Conservation (phyloP, 345 rosid species). For the Turnera subulata region DNA sequence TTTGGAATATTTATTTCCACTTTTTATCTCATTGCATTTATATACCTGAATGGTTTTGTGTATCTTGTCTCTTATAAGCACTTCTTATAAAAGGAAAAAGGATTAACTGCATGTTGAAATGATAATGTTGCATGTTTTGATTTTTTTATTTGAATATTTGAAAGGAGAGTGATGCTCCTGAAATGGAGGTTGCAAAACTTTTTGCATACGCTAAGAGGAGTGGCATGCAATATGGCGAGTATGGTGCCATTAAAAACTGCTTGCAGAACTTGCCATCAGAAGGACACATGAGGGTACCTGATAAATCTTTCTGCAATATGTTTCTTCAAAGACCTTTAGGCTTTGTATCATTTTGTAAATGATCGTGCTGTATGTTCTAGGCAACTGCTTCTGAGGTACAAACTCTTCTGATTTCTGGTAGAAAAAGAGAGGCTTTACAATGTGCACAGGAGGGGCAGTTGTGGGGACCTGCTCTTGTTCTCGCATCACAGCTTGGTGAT, state of each 20-base stretch:
- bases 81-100: no score
- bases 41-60: no score
- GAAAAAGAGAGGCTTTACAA: conserved; percentile 73
- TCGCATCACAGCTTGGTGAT: conserved; percentile 91
- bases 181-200: conserved; percentile 89
- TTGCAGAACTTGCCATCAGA: conserved; percentile 83
- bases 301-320: conserved; percentile 4
- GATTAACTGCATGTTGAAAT: no score
- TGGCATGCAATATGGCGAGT: conserved; percentile 38
- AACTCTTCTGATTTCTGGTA: conserved; percentile 92
- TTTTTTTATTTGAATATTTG: conserved; percentile 11
- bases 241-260: conserved; percentile 59
- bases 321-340: neutral
- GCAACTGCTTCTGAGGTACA: conserved; percentile 92
- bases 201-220: conserved; percentile 78
- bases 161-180: conserved; percentile 85
- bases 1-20: no score
- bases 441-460: conserved; percentile 91
- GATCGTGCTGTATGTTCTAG: conserved; percentile 35
- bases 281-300: conserved; percentile 72
- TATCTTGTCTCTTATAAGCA: no score
- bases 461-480: conserved; percentile 99
- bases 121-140: neutral
- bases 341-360: conserved; percentile 13
- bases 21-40: no score